phyloP scores from a whole-genome alignment of 2,329 filamentous ascomycete species.

The Penicillium sp. region DNA sequence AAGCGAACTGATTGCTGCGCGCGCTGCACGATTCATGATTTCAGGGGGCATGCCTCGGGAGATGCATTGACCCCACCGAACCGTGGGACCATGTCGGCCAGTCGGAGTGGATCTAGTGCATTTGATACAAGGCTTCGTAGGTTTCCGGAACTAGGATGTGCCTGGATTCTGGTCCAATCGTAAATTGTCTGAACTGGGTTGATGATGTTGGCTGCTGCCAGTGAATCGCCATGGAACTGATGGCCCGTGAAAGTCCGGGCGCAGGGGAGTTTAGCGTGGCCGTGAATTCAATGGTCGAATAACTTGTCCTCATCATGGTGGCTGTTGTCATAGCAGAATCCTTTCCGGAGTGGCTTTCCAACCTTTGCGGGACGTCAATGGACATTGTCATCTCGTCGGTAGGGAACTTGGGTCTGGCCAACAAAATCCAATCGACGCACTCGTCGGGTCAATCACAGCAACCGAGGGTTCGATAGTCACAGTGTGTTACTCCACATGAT shows the following conservation, averaged over 20 bases:
- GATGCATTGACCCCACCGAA: slow-evolving; percentile 1
- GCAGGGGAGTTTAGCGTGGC: neutral
- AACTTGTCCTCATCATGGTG: neutral
- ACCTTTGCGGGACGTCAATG: neutral
- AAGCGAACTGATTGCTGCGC: neutral
- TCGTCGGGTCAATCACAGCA: neutral
- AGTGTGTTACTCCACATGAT: slow-evolving; percentile 8
- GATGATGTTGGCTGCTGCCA: neutral
- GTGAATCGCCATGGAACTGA: neutral
- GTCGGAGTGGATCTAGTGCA: neutral
- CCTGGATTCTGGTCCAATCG: neutral
- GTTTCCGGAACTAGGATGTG: neutral
- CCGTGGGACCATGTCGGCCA: neutral
- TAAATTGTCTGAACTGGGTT: neutral
- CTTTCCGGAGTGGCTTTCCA: neutral
- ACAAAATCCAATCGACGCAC: neutral
- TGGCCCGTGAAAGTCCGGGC: neutral
- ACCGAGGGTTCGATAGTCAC: neutral
- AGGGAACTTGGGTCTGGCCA: neutral
- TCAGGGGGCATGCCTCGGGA: neutral
- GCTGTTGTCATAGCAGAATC: neutral
- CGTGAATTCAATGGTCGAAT: neutral
- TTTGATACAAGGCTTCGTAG: neutral
- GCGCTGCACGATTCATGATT: neutral
- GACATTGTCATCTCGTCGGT: neutral